These are phyloP conservation scores for Erodium trifolium DNA, from an alignment of 441 rosid species.

Conservation along the genomic window DNA sequence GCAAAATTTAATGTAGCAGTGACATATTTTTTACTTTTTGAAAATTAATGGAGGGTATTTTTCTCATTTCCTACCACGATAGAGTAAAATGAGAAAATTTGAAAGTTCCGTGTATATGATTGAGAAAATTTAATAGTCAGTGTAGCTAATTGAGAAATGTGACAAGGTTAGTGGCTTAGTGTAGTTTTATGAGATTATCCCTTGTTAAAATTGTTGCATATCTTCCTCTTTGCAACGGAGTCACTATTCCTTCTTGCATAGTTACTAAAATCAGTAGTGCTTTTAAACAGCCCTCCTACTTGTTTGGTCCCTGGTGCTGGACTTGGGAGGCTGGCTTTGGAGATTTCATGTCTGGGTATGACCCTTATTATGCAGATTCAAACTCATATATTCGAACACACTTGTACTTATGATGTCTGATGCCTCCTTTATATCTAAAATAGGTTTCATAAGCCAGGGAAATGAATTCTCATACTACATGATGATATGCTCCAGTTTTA, in stretches of 20 bases:
- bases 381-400: not conserved
- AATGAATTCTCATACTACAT: conserved; percentile 98
- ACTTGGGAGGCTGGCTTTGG: conserved; percentile 94
- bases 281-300: conserved; percentile 61
- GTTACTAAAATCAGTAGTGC: conserved; percentile 17
- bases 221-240: not conserved
- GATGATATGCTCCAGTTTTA: conserved; percentile 98
- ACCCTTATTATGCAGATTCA: conserved; percentile 10
- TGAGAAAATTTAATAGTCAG: no score
- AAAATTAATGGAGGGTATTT: no score
- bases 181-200: no score
- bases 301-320: conserved; percentile 99
- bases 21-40: no score
- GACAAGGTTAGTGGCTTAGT: no score
- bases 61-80: no score
- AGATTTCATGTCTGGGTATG: conserved; percentile 86
- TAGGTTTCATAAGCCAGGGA: conserved; percentile 98
- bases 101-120: no score
- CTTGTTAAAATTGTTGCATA: not conserved
- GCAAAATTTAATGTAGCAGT: no score
- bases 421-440: conserved; percentile 19
- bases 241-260: no score
- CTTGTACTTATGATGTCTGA: conserved; percentile 14
- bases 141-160: no score
- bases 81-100: no score